Base-by-base conservation (phyloP, 2,329 filamentous ascomycete species). In the Fusarium anguioides region DNA sequence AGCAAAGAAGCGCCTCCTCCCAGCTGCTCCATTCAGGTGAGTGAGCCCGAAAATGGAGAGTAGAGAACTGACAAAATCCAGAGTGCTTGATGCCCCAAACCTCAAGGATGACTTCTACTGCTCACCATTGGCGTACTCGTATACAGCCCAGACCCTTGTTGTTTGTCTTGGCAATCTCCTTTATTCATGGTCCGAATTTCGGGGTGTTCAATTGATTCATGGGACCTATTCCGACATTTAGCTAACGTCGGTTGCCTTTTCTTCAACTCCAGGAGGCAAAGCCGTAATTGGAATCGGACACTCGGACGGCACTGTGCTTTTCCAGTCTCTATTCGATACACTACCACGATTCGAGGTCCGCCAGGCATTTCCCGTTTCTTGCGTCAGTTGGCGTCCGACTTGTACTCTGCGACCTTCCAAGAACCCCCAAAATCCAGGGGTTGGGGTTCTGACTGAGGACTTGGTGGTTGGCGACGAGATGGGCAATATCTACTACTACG, bases 31-130 rank as follows among this genome's bases (percentile, higher is more conserved):
- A 7, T 96, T 96, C 80, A 92, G 91, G 89, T 91, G 82, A 76
- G 64, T 35, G 21, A n/a, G 36, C n/a, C 15, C 15, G 18, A n/a
- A 11, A 14, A 20, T 27, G 8, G 18, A 42, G 53, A n/a, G 5
- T n/a, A 14, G n/a, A 12, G 9, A 52, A 40, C 75, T 84, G 55
- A 83, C 58, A 23, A 11, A 15, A 5, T 29, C 15, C 64, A 91
- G 89, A 80, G 91, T 97, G 8, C 84, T 99, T 7, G 93, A 97
- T 79, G 95, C 95, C 10, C 94, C 94, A 4, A 87, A 89, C 49
- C 83, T 98, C n/a, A 89, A 93, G 56, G 94, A 98, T 72, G 95
- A 99, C 77, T 99, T 94, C 76, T 99, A 99, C 76, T 97, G 94
- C 79, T 96, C 94, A 0, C 85, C 94, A 4, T 84, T 99, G 52